Conservation (phyloP, 202 grass and related monocot species). For the Schoenoplectus triqueter region DNA sequence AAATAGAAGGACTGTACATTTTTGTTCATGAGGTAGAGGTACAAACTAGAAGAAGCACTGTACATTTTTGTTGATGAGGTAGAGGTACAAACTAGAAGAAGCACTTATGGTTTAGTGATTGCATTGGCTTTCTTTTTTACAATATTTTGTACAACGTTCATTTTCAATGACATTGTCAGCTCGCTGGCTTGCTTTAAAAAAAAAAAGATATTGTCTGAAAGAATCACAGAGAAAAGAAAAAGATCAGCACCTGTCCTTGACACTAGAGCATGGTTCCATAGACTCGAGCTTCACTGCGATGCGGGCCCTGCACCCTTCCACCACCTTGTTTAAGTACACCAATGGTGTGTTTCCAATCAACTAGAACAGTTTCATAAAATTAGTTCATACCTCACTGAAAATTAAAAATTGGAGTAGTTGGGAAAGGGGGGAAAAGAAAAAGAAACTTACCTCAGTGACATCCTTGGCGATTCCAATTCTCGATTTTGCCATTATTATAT, state of each 20-base stretch:
- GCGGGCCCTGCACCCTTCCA: constrained; percentile 42
- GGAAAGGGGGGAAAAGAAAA: neutral
- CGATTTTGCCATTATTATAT: constrained; percentile 34
- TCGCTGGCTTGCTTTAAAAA: too few relatives aligned
- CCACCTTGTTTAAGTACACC: constrained; percentile 68
- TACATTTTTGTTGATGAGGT: too few relatives aligned
- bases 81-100: too few relatives aligned
- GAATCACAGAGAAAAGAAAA: neutral
- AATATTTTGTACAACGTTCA: too few relatives aligned
- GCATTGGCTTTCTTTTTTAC: too few relatives aligned
- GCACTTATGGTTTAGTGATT: too few relatives aligned
- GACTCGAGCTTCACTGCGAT: constrained; percentile 64
- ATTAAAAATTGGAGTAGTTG: neutral
- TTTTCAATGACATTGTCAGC: too few relatives aligned
- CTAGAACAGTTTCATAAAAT: constrained; percentile 35
- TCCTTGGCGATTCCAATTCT: constrained; percentile 48
- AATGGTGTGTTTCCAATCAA: constrained; percentile 66
- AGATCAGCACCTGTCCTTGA: constrained; percentile 57
- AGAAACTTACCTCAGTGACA: constrained; percentile 47
- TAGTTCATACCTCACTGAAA: neutral
- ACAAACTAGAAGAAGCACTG: too few relatives aligned
- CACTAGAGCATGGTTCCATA: constrained; percentile 73
- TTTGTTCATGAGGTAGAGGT: too few relatives aligned
- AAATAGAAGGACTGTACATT: too few relatives aligned
- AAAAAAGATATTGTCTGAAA: neutral